Conservation (phyloP, 345 rosid genomes). For the Boechera retrofracta region DNA sequence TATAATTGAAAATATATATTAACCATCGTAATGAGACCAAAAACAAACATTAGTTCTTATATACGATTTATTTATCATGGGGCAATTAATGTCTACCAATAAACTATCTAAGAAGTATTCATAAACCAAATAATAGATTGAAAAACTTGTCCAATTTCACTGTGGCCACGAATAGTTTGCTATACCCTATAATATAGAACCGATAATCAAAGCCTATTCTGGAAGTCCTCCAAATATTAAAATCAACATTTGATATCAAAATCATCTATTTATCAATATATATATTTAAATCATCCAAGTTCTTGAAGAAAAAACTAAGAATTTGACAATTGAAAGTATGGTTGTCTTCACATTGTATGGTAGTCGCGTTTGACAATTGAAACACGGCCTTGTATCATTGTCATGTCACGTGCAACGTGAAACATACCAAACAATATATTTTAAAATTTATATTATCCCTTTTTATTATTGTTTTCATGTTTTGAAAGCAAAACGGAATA, state of each 20-base stretch:
- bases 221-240: not conserved
- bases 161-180: not conserved
- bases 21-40: too few relatives aligned
- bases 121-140: not conserved
- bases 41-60: not conserved
- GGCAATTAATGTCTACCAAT: not conserved
- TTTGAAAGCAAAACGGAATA: constrained; percentile 40
- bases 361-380: constrained; percentile 45
- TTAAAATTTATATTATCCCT: not conserved
- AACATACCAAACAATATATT: constrained; percentile 29
- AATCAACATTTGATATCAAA: constrained; percentile 6
- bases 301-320: constrained; percentile 10
- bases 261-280: not conserved
- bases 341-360: constrained; percentile 40
- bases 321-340: constrained; percentile 42
- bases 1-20: too few relatives aligned
- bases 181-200: constrained; percentile 10
- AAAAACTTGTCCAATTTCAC: not conserved
- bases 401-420: constrained; percentile 46
- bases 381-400: constrained; percentile 43
- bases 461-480: not conserved
- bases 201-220: not conserved
- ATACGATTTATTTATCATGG: not conserved
- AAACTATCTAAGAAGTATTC: not conserved
- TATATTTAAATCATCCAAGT: not conserved